Base-by-base conservation (phyloP, 73 alveolate genomes). In the Paramecium biaurelia region DNA sequence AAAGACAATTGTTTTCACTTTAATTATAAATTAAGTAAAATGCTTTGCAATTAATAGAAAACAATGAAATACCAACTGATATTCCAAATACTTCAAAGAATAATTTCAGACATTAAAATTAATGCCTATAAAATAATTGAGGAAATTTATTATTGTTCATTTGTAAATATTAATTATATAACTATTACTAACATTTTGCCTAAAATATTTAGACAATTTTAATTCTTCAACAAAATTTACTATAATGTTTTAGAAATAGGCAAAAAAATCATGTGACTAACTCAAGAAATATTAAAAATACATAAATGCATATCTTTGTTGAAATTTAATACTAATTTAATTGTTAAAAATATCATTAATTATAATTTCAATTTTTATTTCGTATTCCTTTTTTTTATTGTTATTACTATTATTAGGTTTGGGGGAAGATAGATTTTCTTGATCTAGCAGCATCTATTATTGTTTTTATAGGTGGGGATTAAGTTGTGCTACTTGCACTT, bases 391-490 rank as follows among this genome's bases (percentile, higher is more conserved):
- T 53, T 53, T 53, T 53, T n/a, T 53, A 18, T 53, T 53, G 12
- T 9, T n/a, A 53, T 53, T 53, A 7, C 30, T n/a, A 18, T 53
- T 53, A 53, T 53, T 53, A 53, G 5, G 68, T 15, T 53, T 53
- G 34, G 4, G 68, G 28, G 9, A 53, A 18, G 9, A 53, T 53
- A n/a, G 68, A 4, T 53, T 63, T 63, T 15, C 26, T 8, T 24
- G 84, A 63, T 63, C 84, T 63, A 26, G 84, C 84, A 30, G 84
- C 84, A 63, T 63, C 84, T 7, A 63, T 63, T 32, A 63, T 30
- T 5, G 41, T 63, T 24, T 63, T 63, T 26, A 63, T 23, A 9
- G 84, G 84, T 26, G 84, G 84, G 45, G 84, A 63, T 63, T 63
- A 3, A 11, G 84, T 63, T 4, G 41, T 63, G 7, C 84, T 63